Conservation (phyloP, 2,329 filamentous ascomycete species). For the Alternaria incomplexa region DNA sequence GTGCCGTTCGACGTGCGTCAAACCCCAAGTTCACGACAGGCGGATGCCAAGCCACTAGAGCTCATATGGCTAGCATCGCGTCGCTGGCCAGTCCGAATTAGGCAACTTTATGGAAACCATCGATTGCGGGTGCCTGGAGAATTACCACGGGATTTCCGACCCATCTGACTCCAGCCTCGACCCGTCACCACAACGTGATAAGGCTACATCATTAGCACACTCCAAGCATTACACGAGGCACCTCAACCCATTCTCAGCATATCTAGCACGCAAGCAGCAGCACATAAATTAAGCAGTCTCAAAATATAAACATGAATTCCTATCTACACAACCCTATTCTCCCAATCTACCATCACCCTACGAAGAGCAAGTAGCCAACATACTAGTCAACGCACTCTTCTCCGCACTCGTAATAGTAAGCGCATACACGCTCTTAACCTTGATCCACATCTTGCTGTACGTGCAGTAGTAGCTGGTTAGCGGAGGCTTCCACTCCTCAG, state of each 20-base stretch:
- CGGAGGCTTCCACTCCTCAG: constrained; percentile 76
- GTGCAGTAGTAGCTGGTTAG: constrained; percentile 72
- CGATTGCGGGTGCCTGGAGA: neutral
- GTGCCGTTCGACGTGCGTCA: neutral
- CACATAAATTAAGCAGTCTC: neutral
- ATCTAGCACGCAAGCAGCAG: neutral
- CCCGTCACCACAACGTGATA: neutral
- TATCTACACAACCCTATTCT: too few relatives aligned
- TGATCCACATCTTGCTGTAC: constrained; percentile 78
- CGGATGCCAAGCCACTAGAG: neutral
- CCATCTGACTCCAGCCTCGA: neutral
- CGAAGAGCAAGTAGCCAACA: constrained; percentile 68
- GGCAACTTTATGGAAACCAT: neutral
- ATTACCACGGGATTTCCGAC: neutral
- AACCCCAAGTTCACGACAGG: neutral
- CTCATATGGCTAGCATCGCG: neutral
- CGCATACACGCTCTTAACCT: constrained; percentile 75
- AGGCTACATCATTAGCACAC: neutral
- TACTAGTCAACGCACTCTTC: constrained; percentile 69
- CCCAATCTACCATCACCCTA: neutral
- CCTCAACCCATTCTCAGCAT: neutral
- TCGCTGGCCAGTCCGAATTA: neutral
- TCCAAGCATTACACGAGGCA: neutral
- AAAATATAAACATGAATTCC: neutral
- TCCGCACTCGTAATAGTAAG: constrained; percentile 74